phyloP scores from a whole-genome alignment of 1,139 yeast species.

The Nakaseomyces sp. region DNA sequence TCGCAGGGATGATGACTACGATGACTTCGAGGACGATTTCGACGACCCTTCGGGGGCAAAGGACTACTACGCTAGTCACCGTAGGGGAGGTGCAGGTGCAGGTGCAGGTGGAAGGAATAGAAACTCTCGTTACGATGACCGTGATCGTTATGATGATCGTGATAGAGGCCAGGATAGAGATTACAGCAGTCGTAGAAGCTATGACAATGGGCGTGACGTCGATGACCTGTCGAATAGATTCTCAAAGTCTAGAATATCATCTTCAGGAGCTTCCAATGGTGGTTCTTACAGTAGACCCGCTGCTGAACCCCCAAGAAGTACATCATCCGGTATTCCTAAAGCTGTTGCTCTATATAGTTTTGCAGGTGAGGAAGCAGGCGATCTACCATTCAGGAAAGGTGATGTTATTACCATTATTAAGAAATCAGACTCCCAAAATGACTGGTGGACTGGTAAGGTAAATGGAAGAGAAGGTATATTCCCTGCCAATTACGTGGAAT shows the following conservation, averaged over 20 bases:
- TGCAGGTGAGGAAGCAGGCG: conserved; percentile 64
- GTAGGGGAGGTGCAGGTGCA: conserved; percentile 14
- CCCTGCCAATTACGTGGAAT: conserved; percentile 93
- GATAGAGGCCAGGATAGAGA: conserved; percentile 8
- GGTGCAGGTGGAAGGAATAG: conserved; percentile 9
- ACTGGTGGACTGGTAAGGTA: conserved; percentile 97
- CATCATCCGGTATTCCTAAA: conserved; percentile 46
- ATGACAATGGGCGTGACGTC: conserved; percentile 20
- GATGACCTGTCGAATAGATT: conserved; percentile 34
- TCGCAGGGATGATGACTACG: conserved; percentile 9
- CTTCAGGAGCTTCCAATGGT: conserved; percentile 20
- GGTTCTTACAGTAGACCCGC: conserved; percentile 35
- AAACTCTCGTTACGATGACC: conserved; percentile 28
- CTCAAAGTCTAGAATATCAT: conserved; percentile 25
- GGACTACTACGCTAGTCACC: conserved; percentile 24
- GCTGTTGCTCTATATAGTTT: conserved; percentile 87
- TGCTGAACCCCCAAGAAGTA: conserved; percentile 19
- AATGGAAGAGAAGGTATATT: conserved; percentile 83
- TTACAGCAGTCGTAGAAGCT: conserved; percentile 7
- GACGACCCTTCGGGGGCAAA: conserved; percentile 34
- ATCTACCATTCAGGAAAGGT: conserved; percentile 85
- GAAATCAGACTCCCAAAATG: conserved; percentile 80
- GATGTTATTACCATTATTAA: conserved; percentile 86
- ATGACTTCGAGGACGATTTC: conserved; percentile 10
- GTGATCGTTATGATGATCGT: conserved; percentile 34